Evolutionary conservation across 2,329 filamentous ascomycete genomes (phyloP).

Genomic region (Phialophora tarda): DNA sequence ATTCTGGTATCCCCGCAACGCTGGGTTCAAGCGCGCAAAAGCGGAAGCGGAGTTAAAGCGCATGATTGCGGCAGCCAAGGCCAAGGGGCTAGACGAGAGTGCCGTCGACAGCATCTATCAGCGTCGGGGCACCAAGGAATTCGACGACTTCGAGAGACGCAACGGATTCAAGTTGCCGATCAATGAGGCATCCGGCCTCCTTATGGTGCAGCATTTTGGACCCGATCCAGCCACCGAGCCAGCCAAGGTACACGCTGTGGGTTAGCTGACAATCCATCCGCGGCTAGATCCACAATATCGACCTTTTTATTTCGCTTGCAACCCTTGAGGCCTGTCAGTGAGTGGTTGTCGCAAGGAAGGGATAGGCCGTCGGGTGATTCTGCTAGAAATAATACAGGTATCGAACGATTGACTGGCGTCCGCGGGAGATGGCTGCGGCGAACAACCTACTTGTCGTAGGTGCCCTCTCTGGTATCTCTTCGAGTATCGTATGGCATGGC

Average conservation of each 20-base stretch:
- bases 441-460: too few relatives aligned
- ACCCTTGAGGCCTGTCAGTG: conserved; percentile 4
- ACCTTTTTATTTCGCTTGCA: neutral
- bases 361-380: too few relatives aligned
- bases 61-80: conserved; percentile 13
- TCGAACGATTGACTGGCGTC: too few relatives aligned
- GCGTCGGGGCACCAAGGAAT: conserved; percentile 15
- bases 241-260: conserved; percentile 4
- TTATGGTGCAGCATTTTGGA: conserved; percentile 14
- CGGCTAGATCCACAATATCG: neutral
- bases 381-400: too few relatives aligned
- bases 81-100: conserved; percentile 19
- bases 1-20: conserved; percentile 18
- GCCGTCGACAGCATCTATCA: conserved; percentile 18
- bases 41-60: conserved; percentile 7
- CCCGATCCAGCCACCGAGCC: conserved; percentile 11
- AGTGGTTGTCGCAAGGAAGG: neutral
- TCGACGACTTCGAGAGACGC: conserved; percentile 18
- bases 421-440: too few relatives aligned
- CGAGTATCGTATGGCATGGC: too few relatives aligned
- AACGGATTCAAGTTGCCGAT: conserved; percentile 14
- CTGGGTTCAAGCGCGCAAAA: conserved; percentile 16
- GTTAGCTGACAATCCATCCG: conserved; percentile 3
- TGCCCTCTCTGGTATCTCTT: too few relatives aligned
- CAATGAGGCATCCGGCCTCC: conserved; percentile 11